Evolutionary conservation across 108 stramenopile genomes (phyloP).

Genomic region (Phaeodactylum tricornutum): DNA sequence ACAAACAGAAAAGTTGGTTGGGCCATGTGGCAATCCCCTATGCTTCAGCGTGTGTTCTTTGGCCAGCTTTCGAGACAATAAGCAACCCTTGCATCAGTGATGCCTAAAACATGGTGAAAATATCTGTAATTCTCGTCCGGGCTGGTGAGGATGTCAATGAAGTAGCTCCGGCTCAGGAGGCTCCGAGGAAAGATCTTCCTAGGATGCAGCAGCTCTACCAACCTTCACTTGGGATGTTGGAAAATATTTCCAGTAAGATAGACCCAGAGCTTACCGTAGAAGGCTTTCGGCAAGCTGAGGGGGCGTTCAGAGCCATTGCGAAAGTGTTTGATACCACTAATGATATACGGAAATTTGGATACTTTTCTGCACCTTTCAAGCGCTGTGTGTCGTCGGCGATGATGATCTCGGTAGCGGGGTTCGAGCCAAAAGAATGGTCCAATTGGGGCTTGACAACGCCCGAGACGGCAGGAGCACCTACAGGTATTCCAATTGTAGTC

Average conservation of each 20-base stretch:
- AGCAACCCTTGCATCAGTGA: no score
- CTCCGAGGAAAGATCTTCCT: no score
- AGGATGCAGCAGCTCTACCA: background rate
- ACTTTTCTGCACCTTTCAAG: background rate
- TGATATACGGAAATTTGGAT: background rate
- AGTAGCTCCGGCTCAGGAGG: no score
- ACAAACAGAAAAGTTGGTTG: no score
- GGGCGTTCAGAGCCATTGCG: background rate
- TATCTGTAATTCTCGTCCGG: no score
- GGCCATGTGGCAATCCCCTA: no score
- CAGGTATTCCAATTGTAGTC: conserved; percentile 3
- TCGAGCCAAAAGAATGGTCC: conserved; percentile 2
- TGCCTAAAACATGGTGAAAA: no score
- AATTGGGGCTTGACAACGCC: conserved; percentile 2
- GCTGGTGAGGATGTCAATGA: no score
- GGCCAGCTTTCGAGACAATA: no score
- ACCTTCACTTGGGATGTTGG: conserved; percentile 1
- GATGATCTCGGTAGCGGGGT: background rate
- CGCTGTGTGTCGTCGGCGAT: conserved; percentile 1
- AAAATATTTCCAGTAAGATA: background rate
- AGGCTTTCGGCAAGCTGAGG: background rate
- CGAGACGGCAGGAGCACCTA: background rate
- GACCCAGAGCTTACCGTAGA: background rate
- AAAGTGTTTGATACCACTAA: background rate
- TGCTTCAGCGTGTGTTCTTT: no score